Base-by-base conservation (phyloP, 192 early-diverging fungal genomes). In the Linnemannia zychae region DNA sequence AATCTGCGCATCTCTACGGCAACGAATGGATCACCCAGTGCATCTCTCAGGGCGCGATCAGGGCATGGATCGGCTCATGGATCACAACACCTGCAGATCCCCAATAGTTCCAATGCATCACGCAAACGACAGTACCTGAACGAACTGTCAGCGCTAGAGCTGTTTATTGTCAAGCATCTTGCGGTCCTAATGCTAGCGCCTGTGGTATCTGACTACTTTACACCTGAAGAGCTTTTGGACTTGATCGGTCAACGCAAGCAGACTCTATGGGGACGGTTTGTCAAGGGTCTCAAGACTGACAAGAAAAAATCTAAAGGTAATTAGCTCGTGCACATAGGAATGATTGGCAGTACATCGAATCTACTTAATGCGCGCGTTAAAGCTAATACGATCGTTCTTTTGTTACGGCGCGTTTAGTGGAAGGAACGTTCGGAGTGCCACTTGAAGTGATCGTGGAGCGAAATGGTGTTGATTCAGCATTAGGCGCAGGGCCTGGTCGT, bases 381-480 rank as follows among this genome's bases (percentile, higher is more conserved):
- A 38, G 46, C 33, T 6, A 48, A 36, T 33, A 17, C 22, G 20
- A 18, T 17, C 0, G 5, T 15, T 13, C 50, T 53, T 57, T 69
- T 71, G 48, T 33, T 73, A 3, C 15, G 1, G 1, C 0, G 33
- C 31, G 11, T 40, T 13, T 73, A 85, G 83, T 79, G 1, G 83
- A 92, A 47, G 96, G 95, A 7, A 99, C 96, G 1, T 99, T 99
- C 92, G 98, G 98, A 48, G 95, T 97, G 7, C 91, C 96, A 17
- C 84, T 99, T 28, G 97, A 98, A 66, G 87, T 91, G 12, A 89
- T 99, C 37, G 91, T 97, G 15, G 95, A 98, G 77, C 88, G 93
- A 48, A 93, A 96, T 72, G 96, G 97, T 16, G 92, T 96, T 4
- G 95, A 97, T 70, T 95, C 96, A 7, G 91, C 92, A 7, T 88